Conservation (phyloP, 257 asterid species). For the Paraleonurus japonicus region DNA sequence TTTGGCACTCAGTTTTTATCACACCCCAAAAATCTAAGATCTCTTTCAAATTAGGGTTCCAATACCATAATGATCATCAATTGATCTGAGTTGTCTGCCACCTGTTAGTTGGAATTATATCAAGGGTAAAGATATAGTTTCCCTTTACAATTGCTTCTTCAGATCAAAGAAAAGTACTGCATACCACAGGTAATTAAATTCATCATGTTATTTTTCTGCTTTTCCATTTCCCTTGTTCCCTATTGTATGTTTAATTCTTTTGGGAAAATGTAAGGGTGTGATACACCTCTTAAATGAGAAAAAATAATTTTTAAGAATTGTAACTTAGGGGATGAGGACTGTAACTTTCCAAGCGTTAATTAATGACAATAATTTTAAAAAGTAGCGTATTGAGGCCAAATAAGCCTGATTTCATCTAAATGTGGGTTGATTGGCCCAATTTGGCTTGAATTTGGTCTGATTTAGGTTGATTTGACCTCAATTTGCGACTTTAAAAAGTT, state of each 20-base stretch:
- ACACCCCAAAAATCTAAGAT: background rate
- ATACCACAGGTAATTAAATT: conserved; percentile 23
- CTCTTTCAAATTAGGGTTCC: conserved; percentile 41
- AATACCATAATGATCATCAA: background rate
- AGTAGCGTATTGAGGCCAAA: too few species aligned
- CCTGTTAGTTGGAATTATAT: conserved; percentile 5
- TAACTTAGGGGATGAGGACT: too few species aligned
- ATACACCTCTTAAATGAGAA: background rate
- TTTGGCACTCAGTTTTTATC: background rate
- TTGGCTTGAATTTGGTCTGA: too few species aligned
- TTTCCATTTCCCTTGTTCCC: background rate
- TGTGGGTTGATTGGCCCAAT: too few species aligned
- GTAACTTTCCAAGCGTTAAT: too few species aligned
- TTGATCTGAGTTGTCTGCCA: background rate
- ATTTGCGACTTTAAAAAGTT: too few species aligned
- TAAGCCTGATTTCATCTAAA: too few species aligned
- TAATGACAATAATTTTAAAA: too few species aligned
- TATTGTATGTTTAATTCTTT: background rate
- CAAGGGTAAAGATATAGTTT: background rate
- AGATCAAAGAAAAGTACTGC: conserved; percentile 13
- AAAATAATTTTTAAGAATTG: too few species aligned
- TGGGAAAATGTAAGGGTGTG: background rate
- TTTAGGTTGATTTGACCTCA: too few species aligned
- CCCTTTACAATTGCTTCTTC: conserved; percentile 3
- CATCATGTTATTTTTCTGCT: too few species aligned